Conservation (phyloP, 1,139 yeast genomes). For the Keqinozyma sinolaborantium region DNA sequence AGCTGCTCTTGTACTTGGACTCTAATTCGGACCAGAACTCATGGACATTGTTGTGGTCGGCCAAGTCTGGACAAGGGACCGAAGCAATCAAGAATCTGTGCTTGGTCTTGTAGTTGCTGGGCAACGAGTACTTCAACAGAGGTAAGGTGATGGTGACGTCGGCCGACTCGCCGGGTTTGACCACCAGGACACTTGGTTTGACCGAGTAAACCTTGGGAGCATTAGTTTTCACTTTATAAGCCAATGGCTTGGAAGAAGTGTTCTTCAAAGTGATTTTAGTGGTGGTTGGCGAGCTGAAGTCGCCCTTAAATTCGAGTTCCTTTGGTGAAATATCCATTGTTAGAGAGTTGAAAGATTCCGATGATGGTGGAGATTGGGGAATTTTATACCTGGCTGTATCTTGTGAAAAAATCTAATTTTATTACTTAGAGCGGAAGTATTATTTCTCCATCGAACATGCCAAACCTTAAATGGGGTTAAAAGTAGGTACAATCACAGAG, state of each 20-base stretch:
- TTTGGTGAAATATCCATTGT: conserved; percentile 11
- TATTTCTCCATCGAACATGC: not conserved
- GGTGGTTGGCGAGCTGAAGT: conserved; percentile 11
- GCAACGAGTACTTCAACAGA: conserved; percentile 9
- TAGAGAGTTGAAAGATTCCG: conserved; percentile 1
- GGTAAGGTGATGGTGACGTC: conserved; percentile 13
- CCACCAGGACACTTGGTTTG: conserved; percentile 11
- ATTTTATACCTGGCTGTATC: too few relatives aligned
- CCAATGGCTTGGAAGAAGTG: conserved; percentile 8
- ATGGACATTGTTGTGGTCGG: conserved; percentile 4
- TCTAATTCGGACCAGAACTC: conserved; percentile 13
- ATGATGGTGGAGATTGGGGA: not conserved
- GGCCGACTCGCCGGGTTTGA: conserved; percentile 8
- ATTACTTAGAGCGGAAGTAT: not conserved
- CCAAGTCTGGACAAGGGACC: conserved; percentile 10
- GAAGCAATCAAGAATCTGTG: conserved; percentile 14
- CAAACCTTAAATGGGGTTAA: too few relatives aligned
- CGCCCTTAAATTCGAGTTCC: conserved; percentile 11
- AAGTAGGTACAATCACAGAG: too few relatives aligned
- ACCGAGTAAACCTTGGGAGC: conserved; percentile 15
- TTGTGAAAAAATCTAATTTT: not conserved
- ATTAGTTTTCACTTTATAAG: conserved; percentile 14
- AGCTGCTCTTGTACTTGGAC: conserved; percentile 6
- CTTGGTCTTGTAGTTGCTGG: conserved; percentile 11
- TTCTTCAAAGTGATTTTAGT: conserved; percentile 8